phyloP scores from a whole-genome alignment of 495 filamentous ascomycete genomes.

The Xylaria scruposa region DNA sequence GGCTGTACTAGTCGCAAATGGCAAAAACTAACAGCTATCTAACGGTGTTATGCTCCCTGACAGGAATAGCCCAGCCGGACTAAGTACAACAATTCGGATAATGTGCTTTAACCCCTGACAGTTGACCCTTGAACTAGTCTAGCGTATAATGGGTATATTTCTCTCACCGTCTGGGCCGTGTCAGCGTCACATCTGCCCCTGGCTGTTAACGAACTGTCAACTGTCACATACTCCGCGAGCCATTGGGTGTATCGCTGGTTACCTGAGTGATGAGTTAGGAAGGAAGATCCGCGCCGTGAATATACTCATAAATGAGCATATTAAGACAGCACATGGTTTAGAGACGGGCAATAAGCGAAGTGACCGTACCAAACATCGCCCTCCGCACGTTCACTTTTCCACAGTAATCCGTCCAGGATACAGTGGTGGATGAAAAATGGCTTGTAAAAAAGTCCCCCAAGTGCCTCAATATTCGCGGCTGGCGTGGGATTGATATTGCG shows the following conservation, averaged over 20 bases:
- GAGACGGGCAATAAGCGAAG: background rate
- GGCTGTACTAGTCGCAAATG: background rate
- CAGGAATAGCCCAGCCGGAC: background rate
- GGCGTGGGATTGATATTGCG: background rate
- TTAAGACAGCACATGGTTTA: background rate
- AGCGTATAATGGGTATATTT: background rate
- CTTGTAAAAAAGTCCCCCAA: background rate
- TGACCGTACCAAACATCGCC: background rate
- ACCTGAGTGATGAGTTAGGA: conserved; percentile 1
- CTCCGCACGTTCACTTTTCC: background rate
- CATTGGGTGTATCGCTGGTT: background rate
- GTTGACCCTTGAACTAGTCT: background rate
- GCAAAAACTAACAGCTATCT: background rate
- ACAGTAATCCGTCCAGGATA: background rate
- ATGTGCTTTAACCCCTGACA: background rate
- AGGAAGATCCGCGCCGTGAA: background rate
- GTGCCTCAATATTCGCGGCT: background rate
- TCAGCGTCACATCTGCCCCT: conserved; percentile 1
- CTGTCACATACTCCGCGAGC: background rate
- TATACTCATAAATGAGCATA: background rate
- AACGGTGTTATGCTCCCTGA: background rate
- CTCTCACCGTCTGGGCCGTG: background rate
- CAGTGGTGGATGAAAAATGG: background rate
- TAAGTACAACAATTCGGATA: background rate
- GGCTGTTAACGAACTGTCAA: background rate